Evolutionary conservation across 1,284 basidiomycete species (phyloP), one percentile per base, ranked within the genome.

Genomic region (Ceratobasidium sp.): DNA sequence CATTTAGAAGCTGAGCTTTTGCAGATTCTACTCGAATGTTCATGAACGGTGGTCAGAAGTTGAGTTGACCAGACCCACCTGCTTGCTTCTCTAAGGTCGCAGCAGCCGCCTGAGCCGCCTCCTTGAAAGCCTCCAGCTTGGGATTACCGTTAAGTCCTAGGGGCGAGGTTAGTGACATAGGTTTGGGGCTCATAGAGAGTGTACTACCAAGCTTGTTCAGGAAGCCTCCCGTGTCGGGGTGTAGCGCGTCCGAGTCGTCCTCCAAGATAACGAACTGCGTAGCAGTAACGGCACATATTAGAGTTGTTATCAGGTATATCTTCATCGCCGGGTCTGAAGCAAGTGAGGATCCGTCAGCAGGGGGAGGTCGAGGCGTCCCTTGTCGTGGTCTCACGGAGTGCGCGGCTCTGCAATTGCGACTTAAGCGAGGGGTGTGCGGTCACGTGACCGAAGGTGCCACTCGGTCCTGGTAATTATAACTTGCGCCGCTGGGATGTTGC

Each of bases 91-190:
- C 66, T 14, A 69, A 19, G 22, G 34, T 37, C 16, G 53, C 66
- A 8, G 51, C 29, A 14, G 53, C 66, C 11, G 51, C 66, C 19
- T 59, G 53, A 31, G 53, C 39, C 6, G 66, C 66, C 27, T n/a
- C 54, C 43, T 48, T 69, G 3, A 69, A 14, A 46, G 66, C 66
- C 19, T 69, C 66, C 6, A 46, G 14, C 29, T 59, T 69, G 11
- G 24, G 24, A 27, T 59, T 39, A 19, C 24, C 29, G 8, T 31
- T 29, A 41, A 69, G 24, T 14, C 66, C 66, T 69, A 13, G 27
- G 43, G 7, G 11, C 53, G 8, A 29, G 34, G 37, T 66, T 37
- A 53, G n/a, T 39, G 49, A 9, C 8, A 29, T 9, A 53, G 31
- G 22, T 39, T 14, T 54, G 16, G 24, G 19, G 39, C 3, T 41